A percentile compares a stretch with the other conserved stretches of the same genome.
phyloP scores from a whole-genome alignment of 78 protist genomes.

The Reticulomyxa filosa region DNA sequence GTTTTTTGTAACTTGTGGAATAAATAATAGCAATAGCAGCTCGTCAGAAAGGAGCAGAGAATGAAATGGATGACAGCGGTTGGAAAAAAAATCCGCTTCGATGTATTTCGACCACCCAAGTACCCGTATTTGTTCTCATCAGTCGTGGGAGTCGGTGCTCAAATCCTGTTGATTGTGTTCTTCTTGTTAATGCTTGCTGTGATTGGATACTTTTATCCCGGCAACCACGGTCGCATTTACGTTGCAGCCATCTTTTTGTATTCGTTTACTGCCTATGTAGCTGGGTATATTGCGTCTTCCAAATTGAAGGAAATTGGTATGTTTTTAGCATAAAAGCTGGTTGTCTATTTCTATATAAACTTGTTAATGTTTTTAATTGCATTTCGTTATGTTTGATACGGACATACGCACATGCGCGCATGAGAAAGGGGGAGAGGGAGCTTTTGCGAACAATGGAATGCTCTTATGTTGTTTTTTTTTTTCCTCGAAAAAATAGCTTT shows the following conservation, averaged over 20 bases:
- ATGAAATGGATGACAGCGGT: constrained; percentile 74
- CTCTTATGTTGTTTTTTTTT: too few relatives aligned
- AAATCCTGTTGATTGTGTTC: constrained; percentile 43
- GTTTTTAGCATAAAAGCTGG: constrained; percentile 24
- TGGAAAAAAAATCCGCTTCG: constrained; percentile 92
- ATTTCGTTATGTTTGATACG: too few relatives aligned
- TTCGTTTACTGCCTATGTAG: constrained; percentile 52
- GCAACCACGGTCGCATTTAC: constrained; percentile 63
- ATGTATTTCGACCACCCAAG: constrained; percentile 74
- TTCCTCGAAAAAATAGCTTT: too few relatives aligned
- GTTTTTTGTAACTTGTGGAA: too few relatives aligned
- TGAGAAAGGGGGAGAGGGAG: too few relatives aligned
- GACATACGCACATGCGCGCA: too few relatives aligned
- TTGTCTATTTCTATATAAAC: too few relatives aligned
- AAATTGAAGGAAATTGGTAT: not conserved
- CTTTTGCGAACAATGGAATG: too few relatives aligned
- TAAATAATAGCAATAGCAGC: too few relatives aligned
- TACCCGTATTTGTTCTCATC: not conserved
- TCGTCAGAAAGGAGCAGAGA: too few relatives aligned
- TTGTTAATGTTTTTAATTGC: too few relatives aligned
- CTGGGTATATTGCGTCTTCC: constrained; percentile 42
- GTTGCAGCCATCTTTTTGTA: constrained; percentile 65
- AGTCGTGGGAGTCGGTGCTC: constrained; percentile 55
- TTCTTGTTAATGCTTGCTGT: constrained; percentile 45
- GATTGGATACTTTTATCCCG: constrained; percentile 62